These are phyloP conservation scores for Candida insectorum DNA, from an alignment of 805 yeast species.

Conservation along the genomic window DNA sequence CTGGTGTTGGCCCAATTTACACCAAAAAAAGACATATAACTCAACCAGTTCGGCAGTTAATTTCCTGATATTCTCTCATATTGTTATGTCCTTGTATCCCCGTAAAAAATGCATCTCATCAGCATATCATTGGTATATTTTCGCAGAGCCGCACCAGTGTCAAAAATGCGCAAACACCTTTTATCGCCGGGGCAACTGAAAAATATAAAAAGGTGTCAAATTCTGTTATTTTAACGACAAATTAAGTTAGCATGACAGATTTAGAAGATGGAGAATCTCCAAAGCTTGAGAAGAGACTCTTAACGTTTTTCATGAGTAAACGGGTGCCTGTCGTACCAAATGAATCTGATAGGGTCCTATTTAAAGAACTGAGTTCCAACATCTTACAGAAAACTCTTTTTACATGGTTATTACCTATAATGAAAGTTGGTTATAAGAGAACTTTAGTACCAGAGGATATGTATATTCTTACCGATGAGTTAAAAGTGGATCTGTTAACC, in stretches of 20 bases:
- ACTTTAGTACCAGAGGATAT: slow-evolving; percentile 60
- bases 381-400: slow-evolving; percentile 43
- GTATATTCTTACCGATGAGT: slow-evolving; percentile 26
- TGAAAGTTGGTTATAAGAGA: slow-evolving; percentile 63
- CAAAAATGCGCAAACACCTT: not conserved
- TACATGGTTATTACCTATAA: slow-evolving; percentile 61
- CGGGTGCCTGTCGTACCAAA: slow-evolving; percentile 47
- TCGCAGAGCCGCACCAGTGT: too few relatives aligned
- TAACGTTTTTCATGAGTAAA: slow-evolving; percentile 44
- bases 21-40: too few relatives aligned
- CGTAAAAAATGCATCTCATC: too few relatives aligned
- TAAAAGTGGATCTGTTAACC: slow-evolving; percentile 25
- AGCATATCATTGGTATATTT: too few relatives aligned
- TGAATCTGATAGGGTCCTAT: slow-evolving; percentile 44
- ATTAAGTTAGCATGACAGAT: not conserved
- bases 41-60: too few relatives aligned
- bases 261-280: not conserved
- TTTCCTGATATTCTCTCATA: too few relatives aligned
- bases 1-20: too few relatives aligned
- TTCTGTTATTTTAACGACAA: not conserved
- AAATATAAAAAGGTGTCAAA: not conserved
- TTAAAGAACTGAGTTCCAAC: slow-evolving; percentile 35
- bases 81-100: too few relatives aligned
- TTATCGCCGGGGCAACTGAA: slow-evolving; percentile 1
- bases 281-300: slow-evolving; percentile 34